Evolutionary conservation across 768 basidiomycete species (phyloP), one percentile per base, ranked within the genome.

Genomic region (Chalciporus sphaerocephalus): DNA sequence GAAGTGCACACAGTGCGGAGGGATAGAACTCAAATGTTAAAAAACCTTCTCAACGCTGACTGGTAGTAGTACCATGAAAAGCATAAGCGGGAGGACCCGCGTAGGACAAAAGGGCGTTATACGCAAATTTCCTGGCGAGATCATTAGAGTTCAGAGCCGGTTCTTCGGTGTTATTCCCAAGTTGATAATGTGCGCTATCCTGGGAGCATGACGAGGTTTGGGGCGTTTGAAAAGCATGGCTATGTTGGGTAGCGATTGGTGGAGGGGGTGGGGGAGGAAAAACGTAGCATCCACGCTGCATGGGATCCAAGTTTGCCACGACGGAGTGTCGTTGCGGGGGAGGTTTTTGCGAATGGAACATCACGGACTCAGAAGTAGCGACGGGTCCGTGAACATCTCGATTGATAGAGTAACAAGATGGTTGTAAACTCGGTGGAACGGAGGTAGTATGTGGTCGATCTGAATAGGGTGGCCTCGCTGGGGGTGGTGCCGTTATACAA

Each of bases 101-200:
- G 18, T 42, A 22, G 15, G 23, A 43, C 22, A 40, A 34, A 38
- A 48, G 43, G 4, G 47, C 39, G 21, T 50, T 48, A 37, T 27
- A 35, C 11, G 42, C 48, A 28, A 45, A 44, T 48, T 41, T 37
- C 35, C 40, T 47, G 24, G 50, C 38, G 32, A 45, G n/a, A 18
- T 50, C 41, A 11, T 52, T 50, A 35, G 44, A 41, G 23, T 41
- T 54, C 21, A 24, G 17, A 17, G 23, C 17, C 2, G 35, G 45
- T 51, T 17, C 46, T 44, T 46, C 32, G 47, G 45, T 28, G 47
- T 43, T 13, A 33, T 40, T 40, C 22, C 21, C 32, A 41, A 45
- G 38, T n/a, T 41, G 28, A 50, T 36, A 28, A 15, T 20, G 28
- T 17, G 38, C 16, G 20, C 16, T 27, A 33, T 50, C 47, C 22